Evolutionary conservation across 2,329 filamentous ascomycete genomes (phyloP), one percentile per base, ranked within the genome.

Genomic region (Aspergillus pseudoterreus): DNA sequence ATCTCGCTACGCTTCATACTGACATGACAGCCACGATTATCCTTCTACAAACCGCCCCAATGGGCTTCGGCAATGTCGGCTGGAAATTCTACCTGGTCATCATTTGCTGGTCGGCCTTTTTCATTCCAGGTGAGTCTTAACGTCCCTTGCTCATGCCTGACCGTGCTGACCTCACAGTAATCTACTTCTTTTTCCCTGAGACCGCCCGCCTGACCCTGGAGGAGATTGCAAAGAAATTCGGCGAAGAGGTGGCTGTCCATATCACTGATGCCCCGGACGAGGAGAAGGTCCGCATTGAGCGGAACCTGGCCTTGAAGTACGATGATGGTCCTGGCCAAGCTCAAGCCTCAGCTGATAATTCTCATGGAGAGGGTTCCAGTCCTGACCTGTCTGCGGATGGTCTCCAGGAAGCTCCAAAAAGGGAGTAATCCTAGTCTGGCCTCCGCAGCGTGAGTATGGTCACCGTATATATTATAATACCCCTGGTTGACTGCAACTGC

Each of bases 31-130:
- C 76, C 0, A 78, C 76, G 0, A 66, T 80, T 1, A 74, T 80
- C 19, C 68, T 79, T 0, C 65, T 80, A 1, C 74, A 80, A 57
- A 78, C 75, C 0, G 73, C 69, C 0, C 73, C 74, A 0, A 71
- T 71, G 47, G 73, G 72, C 0, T 74, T 78, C 54, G 67, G 67
- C 5, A 63, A 71, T 4, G 69, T 75, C 0, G 75, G 75, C 5
- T 80, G 77, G 77, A 78, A 77, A 59, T 79, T 76, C 58, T 78
- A 77, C 52, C 67, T 79, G 1, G 69, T 79, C 22, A 71, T 78
- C 30, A 76, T 78, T 24, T 64, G 64, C 45, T 77, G 74, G 73
- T 75, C 68, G 22, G 62, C 61, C 27, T 58, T 73, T 45, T 74
- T 74, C 52, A 68, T 75, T 54, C 74, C 74, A 24, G 53, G 66